Evolutionary conservation across 305 asterid species (phyloP).

Genomic region (Solanum hybrid): DNA sequence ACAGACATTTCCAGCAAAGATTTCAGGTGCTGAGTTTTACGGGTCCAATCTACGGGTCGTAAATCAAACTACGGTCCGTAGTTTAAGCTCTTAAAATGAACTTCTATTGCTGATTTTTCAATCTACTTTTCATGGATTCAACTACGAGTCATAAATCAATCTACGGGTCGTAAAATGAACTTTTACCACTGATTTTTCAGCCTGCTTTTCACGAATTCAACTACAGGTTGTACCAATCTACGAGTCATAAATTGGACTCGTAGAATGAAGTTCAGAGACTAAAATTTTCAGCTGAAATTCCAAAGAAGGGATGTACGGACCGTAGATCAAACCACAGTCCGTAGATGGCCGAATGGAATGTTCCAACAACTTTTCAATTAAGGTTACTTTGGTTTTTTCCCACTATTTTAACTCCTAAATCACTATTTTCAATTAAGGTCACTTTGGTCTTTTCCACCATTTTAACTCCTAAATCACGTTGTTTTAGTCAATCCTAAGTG

Average conservation of each 20-base stretch:
- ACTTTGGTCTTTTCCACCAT: neutral
- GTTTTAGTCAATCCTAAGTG: neutral
- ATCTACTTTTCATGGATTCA: neutral
- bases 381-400: neutral
- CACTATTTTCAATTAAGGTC: neutral
- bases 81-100: neutral
- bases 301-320: neutral
- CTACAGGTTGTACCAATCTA: neutral
- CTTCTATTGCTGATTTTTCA: too few species aligned
- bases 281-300: neutral
- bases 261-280: neutral
- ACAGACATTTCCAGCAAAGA: neutral
- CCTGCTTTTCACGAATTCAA: neutral
- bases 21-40: neutral
- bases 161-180: neutral
- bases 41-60: neutral
- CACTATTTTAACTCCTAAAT: neutral
- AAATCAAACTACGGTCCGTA: neutral
- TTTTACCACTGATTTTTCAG: neutral
- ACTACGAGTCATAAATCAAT: neutral
- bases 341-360: neutral
- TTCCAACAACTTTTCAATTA: neutral
- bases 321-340: neutral
- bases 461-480: neutral
- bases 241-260: neutral